Evolutionary conservation across 2,329 filamentous ascomycete genomes (phyloP).

Genomic region (Aspergillus pseudoterreus): DNA sequence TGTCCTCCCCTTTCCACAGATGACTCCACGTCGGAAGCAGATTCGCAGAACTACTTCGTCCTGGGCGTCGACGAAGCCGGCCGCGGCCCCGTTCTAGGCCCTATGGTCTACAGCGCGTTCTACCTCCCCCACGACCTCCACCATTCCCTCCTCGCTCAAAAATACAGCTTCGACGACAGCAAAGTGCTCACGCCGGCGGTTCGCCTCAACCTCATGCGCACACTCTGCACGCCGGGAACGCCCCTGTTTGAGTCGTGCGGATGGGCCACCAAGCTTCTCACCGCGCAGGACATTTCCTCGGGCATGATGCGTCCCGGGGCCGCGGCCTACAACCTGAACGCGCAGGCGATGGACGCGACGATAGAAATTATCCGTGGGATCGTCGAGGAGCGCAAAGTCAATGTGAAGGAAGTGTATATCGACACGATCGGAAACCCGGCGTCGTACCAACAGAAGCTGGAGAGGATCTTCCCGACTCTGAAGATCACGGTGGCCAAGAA

Average conservation of each 20-base stretch:
- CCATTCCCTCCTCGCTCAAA: slow-evolving; percentile 69
- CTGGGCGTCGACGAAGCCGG: slow-evolving; percentile 93
- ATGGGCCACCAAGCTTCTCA: slow-evolving; percentile 79
- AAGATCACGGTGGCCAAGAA: slow-evolving; percentile 80
- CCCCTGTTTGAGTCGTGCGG: slow-evolving; percentile 65
- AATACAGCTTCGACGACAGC: slow-evolving; percentile 90
- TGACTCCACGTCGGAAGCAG: neutral
- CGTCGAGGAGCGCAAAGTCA: slow-evolving; percentile 67
- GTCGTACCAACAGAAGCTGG: slow-evolving; percentile 78
- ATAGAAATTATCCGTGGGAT: slow-evolving; percentile 76
- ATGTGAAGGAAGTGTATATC: slow-evolving; percentile 85
- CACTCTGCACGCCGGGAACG: slow-evolving; percentile 63
- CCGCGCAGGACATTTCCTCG: slow-evolving; percentile 75
- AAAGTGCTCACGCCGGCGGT: slow-evolving; percentile 83
- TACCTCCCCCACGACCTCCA: slow-evolving; percentile 65
- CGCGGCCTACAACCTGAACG: slow-evolving; percentile 81
- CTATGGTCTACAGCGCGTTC: slow-evolving; percentile 67
- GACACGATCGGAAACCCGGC: slow-evolving; percentile 86
- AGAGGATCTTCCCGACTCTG: slow-evolving; percentile 75
- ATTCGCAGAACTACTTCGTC: slow-evolving; percentile 37
- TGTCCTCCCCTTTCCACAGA: slow-evolving; percentile 54
- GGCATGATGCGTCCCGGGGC: slow-evolving; percentile 64
- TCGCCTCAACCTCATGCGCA: slow-evolving; percentile 67
- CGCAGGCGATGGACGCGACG: slow-evolving; percentile 91
- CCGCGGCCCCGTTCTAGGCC: slow-evolving; percentile 83